These are phyloP conservation scores for Vitellaria paradoxa DNA, from an alignment of 179 eudicot species.

Conservation along the genomic window DNA sequence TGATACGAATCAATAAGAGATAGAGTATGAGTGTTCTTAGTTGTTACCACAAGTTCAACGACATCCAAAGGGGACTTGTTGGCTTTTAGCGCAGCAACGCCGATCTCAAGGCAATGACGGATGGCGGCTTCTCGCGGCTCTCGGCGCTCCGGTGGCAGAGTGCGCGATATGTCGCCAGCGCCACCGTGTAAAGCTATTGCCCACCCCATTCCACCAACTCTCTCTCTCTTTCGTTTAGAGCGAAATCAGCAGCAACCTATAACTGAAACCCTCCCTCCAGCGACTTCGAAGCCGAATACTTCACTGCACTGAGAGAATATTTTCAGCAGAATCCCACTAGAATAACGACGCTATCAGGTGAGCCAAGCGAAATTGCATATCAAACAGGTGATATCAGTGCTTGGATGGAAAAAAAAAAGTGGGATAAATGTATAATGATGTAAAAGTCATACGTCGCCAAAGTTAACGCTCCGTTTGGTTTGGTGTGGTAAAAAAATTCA, in stretches of 20 bases:
- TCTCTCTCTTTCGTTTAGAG: neutral
- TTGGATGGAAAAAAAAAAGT: too few relatives aligned
- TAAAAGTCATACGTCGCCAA: too few relatives aligned
- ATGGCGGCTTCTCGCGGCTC: conserved; percentile 52
- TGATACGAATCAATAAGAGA: too few relatives aligned
- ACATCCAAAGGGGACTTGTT: conserved; percentile 54
- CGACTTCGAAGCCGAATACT: too few relatives aligned
- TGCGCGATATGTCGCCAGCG: conserved; percentile 70
- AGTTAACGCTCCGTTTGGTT: too few relatives aligned
- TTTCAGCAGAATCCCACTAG: too few relatives aligned
- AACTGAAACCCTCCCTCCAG: neutral
- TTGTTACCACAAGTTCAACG: conserved; percentile 76
- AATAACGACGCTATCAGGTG: too few relatives aligned
- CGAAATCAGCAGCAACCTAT: neutral
- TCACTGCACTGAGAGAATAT: too few relatives aligned
- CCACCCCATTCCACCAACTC: conserved; percentile 58
- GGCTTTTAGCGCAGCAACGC: conserved; percentile 44
- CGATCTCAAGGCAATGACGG: conserved; percentile 61
- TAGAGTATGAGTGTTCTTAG: neutral
- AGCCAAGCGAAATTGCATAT: too few relatives aligned
- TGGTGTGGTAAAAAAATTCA: too few relatives aligned
- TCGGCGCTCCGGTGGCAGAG: conserved; percentile 44
- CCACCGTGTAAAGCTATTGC: conserved; percentile 92
- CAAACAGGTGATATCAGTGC: too few relatives aligned
- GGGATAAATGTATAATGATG: too few relatives aligned